phyloP scores from a whole-genome alignment of 129 eudicot genomes.

The Glebionis coronaria region DNA sequence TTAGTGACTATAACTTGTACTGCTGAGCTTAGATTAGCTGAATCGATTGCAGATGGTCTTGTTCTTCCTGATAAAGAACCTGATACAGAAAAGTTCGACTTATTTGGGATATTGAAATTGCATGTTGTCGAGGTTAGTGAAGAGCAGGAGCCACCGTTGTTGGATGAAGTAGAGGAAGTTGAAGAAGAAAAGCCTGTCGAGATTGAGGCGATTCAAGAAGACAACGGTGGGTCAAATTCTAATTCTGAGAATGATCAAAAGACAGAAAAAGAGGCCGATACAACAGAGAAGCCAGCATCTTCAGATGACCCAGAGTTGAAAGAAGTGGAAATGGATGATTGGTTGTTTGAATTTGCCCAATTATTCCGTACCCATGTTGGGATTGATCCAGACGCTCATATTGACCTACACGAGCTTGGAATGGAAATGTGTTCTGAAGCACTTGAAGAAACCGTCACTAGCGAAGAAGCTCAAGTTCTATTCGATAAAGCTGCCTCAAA shows the following conservation, averaged over 20 bases:
- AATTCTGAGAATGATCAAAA: slow-evolving; percentile 54
- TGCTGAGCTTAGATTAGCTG: slow-evolving; percentile 80
- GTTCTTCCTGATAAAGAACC: slow-evolving; percentile 47
- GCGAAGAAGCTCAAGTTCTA: slow-evolving; percentile 86
- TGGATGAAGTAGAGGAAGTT: slow-evolving; percentile 87
- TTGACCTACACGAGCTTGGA: slow-evolving; percentile 90
- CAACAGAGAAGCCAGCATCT: slow-evolving; percentile 40
- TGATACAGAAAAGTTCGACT: slow-evolving; percentile 52
- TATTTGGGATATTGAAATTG: slow-evolving; percentile 68
- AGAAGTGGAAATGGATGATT: slow-evolving; percentile 97
- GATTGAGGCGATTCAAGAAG: slow-evolving; percentile 49
- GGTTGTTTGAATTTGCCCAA: slow-evolving; percentile 96
- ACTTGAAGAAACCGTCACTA: slow-evolving; percentile 86
- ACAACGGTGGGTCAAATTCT: slow-evolving; percentile 55
- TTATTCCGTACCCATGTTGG: slow-evolving; percentile 86
- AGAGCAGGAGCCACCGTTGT: slow-evolving; percentile 83
- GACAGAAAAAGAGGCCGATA: slow-evolving; percentile 43
- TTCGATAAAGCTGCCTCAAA: slow-evolving; percentile 90
- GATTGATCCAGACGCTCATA: slow-evolving; percentile 91
- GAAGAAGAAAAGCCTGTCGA: slow-evolving; percentile 69
- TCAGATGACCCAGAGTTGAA: slow-evolving; percentile 72
- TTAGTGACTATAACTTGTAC: slow-evolving; percentile 87
- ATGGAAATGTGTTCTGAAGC: slow-evolving; percentile 98
- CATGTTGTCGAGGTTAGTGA: slow-evolving; percentile 88
- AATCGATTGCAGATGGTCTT: slow-evolving; percentile 55